phyloP scores from a whole-genome alignment of 2,329 filamentous ascomycete genomes.

The Metarhizium robertsii region DNA sequence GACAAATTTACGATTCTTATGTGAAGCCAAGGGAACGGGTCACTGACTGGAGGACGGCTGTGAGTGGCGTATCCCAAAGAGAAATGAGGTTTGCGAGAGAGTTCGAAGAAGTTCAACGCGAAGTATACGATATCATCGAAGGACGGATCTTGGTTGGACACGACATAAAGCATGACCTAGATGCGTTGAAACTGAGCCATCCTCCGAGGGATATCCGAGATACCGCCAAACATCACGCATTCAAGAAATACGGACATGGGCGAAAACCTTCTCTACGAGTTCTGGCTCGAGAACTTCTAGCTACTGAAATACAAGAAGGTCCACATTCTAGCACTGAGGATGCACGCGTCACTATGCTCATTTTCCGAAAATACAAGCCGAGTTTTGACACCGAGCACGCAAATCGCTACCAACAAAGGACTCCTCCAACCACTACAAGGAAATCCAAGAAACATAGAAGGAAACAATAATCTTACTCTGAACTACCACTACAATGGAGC shows the following conservation, averaged over 20 bases:
- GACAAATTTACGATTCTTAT: slow-evolving; percentile 89
- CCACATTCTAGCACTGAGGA: slow-evolving; percentile 65
- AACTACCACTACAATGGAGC: neutral
- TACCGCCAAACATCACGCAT: slow-evolving; percentile 68
- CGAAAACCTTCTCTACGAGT: slow-evolving; percentile 58
- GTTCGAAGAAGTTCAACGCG: slow-evolving; percentile 69
- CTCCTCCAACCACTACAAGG: neutral
- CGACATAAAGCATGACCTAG: slow-evolving; percentile 70
- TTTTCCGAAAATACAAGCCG: slow-evolving; percentile 76
- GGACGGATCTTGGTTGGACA: slow-evolving; percentile 74
- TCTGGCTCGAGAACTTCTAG: slow-evolving; percentile 47
- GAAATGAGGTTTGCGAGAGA: slow-evolving; percentile 61
- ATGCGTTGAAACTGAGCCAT: slow-evolving; percentile 69
- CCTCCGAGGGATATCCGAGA: slow-evolving; percentile 72
- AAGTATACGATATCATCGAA: slow-evolving; percentile 59
- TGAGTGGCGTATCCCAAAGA: slow-evolving; percentile 71
- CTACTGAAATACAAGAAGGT: slow-evolving; percentile 53
- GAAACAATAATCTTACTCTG: neutral
- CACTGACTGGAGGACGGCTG: slow-evolving; percentile 80
- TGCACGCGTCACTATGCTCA: slow-evolving; percentile 79
- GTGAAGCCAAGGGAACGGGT: slow-evolving; percentile 71
- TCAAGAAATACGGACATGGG: slow-evolving; percentile 59
- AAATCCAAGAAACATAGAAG: slow-evolving; percentile 19
- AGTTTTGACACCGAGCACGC: slow-evolving; percentile 77
- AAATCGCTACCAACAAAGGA: slow-evolving; percentile 47